These are phyloP conservation scores for Stropharia rugosoannulata DNA, from an alignment of 768 basidiomycete genomes.

Conservation along the genomic window DNA sequence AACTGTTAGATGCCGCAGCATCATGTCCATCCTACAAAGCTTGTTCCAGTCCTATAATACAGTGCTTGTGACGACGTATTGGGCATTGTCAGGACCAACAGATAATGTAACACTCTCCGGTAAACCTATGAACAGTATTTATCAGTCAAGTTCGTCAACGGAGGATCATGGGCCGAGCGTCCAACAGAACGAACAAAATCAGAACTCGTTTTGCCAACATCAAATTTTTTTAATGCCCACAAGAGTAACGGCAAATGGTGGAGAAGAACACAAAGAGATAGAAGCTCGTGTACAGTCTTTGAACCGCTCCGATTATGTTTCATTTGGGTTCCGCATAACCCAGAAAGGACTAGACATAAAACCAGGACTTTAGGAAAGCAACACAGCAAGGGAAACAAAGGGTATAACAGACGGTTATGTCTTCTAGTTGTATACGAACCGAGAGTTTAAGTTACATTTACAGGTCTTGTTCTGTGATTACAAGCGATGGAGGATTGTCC, in stretches of 20 bases:
- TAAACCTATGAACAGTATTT: too few species aligned
- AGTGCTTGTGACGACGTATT: not conserved
- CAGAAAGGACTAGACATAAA: not conserved
- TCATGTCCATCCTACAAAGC: conserved; percentile 45
- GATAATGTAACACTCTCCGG: not conserved
- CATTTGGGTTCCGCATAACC: not conserved
- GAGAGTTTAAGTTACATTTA: not conserved
- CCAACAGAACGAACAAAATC: not conserved
- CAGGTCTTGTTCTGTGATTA: conserved; percentile 3
- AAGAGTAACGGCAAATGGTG: not conserved
- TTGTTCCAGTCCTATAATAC: conserved; percentile 36
- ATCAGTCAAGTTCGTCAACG: not conserved
- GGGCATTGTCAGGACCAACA: not conserved
- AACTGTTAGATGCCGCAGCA: conserved; percentile 39
- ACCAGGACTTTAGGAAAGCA: not conserved
- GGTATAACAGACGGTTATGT: too few species aligned
- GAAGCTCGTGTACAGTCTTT: not conserved
- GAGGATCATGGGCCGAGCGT: not conserved
- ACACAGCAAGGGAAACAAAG: too few species aligned
- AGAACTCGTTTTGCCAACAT: not conserved
- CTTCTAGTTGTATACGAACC: too few species aligned
- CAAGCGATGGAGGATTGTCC: conserved; percentile 1
- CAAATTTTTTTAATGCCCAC: not conserved
- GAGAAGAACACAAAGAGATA: not conserved
- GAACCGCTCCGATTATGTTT: not conserved